phyloP scores from a whole-genome alignment of 148 eudicot genomes.

The Persicaria tinctoria region DNA sequence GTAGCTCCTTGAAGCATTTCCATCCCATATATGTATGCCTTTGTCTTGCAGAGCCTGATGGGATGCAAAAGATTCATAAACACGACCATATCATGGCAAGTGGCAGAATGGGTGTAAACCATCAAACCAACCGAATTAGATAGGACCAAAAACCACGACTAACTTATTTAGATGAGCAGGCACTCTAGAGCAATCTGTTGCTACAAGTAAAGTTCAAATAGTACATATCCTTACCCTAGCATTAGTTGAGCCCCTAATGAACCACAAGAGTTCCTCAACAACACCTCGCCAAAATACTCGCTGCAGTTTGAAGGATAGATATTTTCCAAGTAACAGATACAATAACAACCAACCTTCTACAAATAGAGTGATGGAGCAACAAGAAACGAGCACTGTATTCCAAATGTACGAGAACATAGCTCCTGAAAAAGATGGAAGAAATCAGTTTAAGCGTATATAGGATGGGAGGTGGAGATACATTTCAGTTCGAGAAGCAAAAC shows the following conservation, averaged over 20 bases:
- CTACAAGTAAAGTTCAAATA: background rate
- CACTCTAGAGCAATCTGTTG: background rate
- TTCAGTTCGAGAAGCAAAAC: background rate
- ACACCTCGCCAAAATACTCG: slow-evolving; percentile 96
- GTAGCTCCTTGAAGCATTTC: slow-evolving; percentile 81
- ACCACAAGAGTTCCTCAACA: slow-evolving; percentile 94
- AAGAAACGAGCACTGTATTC: background rate
- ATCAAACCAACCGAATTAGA: background rate
- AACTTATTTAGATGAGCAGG: background rate
- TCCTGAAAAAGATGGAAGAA: slow-evolving; percentile 10
- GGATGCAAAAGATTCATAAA: background rate
- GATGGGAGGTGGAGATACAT: background rate
- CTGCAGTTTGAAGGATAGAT: slow-evolving; percentile 23
- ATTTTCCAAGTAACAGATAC: background rate
- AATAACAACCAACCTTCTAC: background rate
- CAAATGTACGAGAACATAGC: slow-evolving; percentile 7
- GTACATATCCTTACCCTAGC: slow-evolving; percentile 60
- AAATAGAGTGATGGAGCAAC: background rate
- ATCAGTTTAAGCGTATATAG: background rate
- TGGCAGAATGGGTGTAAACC: background rate
- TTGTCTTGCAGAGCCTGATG: slow-evolving; percentile 70
- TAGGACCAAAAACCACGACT: background rate
- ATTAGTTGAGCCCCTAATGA: slow-evolving; percentile 95
- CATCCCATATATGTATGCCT: slow-evolving; percentile 91
- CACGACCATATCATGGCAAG: background rate